Conservation (phyloP, 2,329 filamentous ascomycete genomes). For the Sporothrix brasiliensis region DNA sequence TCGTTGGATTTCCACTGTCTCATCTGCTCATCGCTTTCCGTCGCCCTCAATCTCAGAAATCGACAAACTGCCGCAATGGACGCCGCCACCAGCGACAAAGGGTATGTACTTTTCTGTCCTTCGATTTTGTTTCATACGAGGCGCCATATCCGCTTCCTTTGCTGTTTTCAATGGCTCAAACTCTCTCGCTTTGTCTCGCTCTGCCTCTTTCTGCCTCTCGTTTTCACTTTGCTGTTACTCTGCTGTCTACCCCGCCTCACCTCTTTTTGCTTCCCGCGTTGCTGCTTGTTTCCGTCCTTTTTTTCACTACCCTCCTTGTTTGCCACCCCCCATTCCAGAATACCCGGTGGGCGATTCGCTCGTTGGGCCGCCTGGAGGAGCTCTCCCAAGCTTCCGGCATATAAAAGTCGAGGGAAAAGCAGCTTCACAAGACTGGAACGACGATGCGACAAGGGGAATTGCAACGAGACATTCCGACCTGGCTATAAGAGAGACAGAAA, state of each 20-base stretch:
- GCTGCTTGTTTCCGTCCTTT: neutral
- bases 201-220: slow-evolving; percentile 16
- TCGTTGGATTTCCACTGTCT: neutral
- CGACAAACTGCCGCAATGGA: slow-evolving; percentile 10
- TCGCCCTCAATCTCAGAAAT: neutral
- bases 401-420: neutral
- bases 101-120: slow-evolving; percentile 23
- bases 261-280: neutral
- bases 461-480: neutral
- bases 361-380: neutral
- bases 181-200: neutral
- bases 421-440: neutral
- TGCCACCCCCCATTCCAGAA: slow-evolving; percentile 17
- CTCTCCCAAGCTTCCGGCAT: slow-evolving; percentile 13
- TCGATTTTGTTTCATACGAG: slow-evolving; percentile 11
- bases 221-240: slow-evolving; percentile 9
- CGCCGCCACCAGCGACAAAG: neutral
- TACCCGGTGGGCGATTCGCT: slow-evolving; percentile 27
- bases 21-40: neutral
- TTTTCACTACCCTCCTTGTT: slow-evolving; percentile 2
- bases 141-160: neutral
- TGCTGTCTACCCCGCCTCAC: slow-evolving; percentile 9
- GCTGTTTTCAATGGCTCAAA: slow-evolving; percentile 3
- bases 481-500: neutral
- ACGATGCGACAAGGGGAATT: neutral